phyloP scores from a whole-genome alignment of 805 yeast species.

The Torulaspora gathmanii region DNA sequence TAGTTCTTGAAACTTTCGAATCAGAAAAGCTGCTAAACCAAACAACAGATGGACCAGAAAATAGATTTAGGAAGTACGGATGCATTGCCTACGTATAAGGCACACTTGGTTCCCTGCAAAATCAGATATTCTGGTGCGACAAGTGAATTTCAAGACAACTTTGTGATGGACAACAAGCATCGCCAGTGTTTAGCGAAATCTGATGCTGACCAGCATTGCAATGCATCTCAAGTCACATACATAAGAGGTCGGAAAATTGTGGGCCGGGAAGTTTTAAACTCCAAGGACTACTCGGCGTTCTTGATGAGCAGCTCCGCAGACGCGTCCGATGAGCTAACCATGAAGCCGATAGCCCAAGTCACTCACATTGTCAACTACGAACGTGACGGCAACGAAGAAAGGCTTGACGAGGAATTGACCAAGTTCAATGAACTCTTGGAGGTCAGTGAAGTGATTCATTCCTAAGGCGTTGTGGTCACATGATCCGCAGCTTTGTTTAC shows the following conservation, averaged over 20 bases:
- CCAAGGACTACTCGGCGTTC: conserved; percentile 14
- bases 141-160: conserved; percentile 17
- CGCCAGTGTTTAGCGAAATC: conserved; percentile 4
- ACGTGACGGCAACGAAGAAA: conserved; percentile 37
- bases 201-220: conserved; percentile 3
- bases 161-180: conserved; percentile 10
- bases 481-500: background rate
- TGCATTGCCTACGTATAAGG: conserved; percentile 9
- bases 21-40: background rate
- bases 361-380: conserved; percentile 33
- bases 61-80: background rate
- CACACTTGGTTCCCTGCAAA: conserved; percentile 26
- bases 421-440: conserved; percentile 31
- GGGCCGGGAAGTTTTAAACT: conserved; percentile 22
- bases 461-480: conserved; percentile 4
- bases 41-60: background rate
- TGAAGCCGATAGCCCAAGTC: conserved; percentile 9
- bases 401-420: conserved; percentile 24
- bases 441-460: conserved; percentile 19
- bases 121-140: conserved; percentile 20
- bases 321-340: background rate
- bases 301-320: conserved; percentile 17
- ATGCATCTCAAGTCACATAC: conserved; percentile 23
- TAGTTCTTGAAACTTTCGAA: background rate
- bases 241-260: conserved; percentile 37